Evolutionary conservation across 1,284 basidiomycete genomes (phyloP).

Genomic region (Clitocybe nebularis): DNA sequence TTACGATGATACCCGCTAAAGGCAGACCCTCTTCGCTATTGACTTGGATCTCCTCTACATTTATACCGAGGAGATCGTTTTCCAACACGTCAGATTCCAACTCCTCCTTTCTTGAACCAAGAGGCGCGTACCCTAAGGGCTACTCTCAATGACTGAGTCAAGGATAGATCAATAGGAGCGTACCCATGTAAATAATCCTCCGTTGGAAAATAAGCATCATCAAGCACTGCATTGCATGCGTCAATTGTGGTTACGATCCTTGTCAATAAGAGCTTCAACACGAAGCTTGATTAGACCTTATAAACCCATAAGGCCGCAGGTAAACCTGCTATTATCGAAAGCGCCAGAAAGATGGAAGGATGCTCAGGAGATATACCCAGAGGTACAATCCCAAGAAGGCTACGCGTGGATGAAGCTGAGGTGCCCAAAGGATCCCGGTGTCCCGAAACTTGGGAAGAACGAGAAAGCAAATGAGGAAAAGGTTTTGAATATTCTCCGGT

Average conservation of each 20-base stretch:
- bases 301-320: slow-evolving; percentile 41
- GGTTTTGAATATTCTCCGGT: too few relatives aligned
- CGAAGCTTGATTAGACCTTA: slow-evolving; percentile 31
- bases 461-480: too few relatives aligned
- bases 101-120: slow-evolving; percentile 35
- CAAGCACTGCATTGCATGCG: slow-evolving; percentile 30
- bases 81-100: slow-evolving; percentile 22
- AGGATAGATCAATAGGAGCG: slow-evolving; percentile 7
- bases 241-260: not conserved
- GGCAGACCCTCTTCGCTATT: slow-evolving; percentile 2
- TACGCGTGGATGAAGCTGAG: too few relatives aligned
- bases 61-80: slow-evolving; percentile 15
- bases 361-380: slow-evolving; percentile 11
- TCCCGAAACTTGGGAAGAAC: too few relatives aligned
- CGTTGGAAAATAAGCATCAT: slow-evolving; percentile 49
- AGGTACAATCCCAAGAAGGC: not conserved
- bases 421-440: too few relatives aligned
- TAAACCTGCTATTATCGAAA: slow-evolving; percentile 33
- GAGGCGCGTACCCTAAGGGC: slow-evolving; percentile 45
- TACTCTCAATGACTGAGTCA: too few relatives aligned
- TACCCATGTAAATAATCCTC: slow-evolving; percentile 51
- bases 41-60: slow-evolving; percentile 18
- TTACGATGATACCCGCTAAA: slow-evolving; percentile 19
- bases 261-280: not conserved
- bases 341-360: slow-evolving; percentile 27